Conservation (phyloP, 1,139 yeast species). For the Geotrichum carabidarum region DNA sequence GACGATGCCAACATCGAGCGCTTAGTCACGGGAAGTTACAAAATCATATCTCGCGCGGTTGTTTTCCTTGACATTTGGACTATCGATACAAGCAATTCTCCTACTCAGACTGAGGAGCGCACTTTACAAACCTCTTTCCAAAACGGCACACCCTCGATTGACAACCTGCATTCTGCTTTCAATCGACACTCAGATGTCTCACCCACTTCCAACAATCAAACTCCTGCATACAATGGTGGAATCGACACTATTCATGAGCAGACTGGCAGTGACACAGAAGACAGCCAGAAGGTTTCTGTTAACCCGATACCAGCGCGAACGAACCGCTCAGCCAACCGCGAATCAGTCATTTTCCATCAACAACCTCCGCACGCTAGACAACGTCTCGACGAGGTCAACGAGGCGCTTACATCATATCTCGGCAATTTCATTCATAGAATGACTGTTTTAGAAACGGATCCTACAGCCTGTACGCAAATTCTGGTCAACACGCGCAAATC, state of each 20-base stretch:
- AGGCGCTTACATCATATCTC: conserved; percentile 62
- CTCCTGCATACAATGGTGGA: not conserved
- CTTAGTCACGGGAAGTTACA: conserved; percentile 65
- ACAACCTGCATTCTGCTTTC: conserved; percentile 8
- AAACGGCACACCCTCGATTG: conserved; percentile 9
- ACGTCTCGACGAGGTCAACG: conserved; percentile 70
- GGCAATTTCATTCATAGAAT: conserved; percentile 43
- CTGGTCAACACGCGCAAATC: conserved; percentile 39
- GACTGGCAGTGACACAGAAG: conserved; percentile 1
- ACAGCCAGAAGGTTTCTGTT: not conserved
- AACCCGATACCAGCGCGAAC: conserved; percentile 1
- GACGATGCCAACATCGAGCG: conserved; percentile 62
- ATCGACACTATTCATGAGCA: conserved; percentile 17
- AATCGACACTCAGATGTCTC: not conserved
- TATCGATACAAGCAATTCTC: conserved; percentile 25
- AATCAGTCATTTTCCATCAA: conserved; percentile 32
- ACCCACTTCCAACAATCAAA: not conserved
- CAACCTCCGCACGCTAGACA: conserved; percentile 65
- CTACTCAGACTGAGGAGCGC: conserved; percentile 9
- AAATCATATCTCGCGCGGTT: conserved; percentile 68
- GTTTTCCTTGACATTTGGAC: conserved; percentile 71
- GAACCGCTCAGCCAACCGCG: conserved; percentile 23
- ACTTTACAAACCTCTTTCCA: conserved; percentile 12
- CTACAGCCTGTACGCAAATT: conserved; percentile 37
- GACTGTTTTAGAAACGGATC: conserved; percentile 31